phyloP scores from a whole-genome alignment of 2,329 filamentous ascomycete species.

The Lachnellula arida region DNA sequence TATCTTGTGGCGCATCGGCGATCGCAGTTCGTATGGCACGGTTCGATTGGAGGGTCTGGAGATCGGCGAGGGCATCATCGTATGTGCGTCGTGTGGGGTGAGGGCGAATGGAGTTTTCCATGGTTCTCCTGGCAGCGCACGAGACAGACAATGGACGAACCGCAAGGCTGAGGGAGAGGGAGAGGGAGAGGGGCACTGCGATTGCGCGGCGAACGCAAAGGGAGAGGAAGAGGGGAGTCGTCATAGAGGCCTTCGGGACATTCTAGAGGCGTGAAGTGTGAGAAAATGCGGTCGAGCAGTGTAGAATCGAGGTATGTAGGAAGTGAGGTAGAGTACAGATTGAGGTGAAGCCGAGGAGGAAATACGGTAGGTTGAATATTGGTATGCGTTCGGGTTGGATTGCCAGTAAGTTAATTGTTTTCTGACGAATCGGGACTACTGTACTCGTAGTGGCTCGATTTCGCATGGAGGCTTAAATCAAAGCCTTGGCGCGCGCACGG shows the following conservation, averaged over 20 bases:
- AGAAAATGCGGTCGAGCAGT: too few species aligned
- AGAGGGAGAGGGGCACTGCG: background rate
- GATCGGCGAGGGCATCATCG: conserved; percentile 19
- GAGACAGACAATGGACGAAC: conserved; percentile 3
- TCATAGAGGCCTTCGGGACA: background rate
- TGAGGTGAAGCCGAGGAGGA: too few species aligned
- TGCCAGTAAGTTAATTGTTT: too few species aligned
- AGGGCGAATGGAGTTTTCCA: background rate
- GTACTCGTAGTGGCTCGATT: too few species aligned
- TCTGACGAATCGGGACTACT: too few species aligned
- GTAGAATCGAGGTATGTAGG: too few species aligned
- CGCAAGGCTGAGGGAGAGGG: too few species aligned
- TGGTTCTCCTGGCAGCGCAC: background rate
- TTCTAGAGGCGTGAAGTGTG: background rate
- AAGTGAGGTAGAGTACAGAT: too few species aligned
- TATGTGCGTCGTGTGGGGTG: conserved; percentile 12
- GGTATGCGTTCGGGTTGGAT: too few species aligned
- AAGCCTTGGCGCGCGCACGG: too few species aligned
- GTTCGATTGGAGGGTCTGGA: conserved; percentile 28
- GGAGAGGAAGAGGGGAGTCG: conserved; percentile 1
- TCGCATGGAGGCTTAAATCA: too few species aligned
- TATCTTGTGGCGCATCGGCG: conserved; percentile 13
- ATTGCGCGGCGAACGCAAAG: conserved; percentile 5
- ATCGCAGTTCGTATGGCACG: conserved; percentile 19
- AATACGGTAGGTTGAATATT: too few species aligned